Evolutionary conservation across 2,329 filamentous ascomycete genomes (phyloP), one percentile per base, ranked within the genome.

Genomic region (Bisporella sp.): DNA sequence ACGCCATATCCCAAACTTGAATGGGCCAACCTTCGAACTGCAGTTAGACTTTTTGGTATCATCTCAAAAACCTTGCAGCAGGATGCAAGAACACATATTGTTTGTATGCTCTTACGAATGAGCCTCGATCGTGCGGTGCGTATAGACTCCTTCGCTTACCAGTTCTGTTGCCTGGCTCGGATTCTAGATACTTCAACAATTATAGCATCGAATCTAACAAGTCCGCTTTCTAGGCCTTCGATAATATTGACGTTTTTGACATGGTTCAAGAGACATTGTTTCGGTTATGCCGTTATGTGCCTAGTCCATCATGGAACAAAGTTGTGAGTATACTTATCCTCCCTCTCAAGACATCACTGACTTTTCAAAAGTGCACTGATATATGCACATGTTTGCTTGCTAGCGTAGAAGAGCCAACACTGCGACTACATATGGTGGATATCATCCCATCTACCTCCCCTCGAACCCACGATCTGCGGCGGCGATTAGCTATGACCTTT

Each of bases 401-500:
- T 21, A 70, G 69, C 41, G 69, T 83, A 51, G 68, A 64, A 31
- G 72, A 75, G 55, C 66, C 73, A 2, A 61, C 71, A 8, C 69
- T 88, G 2, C 78, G 81, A 48, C 72, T 75, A 49, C 76, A 79
- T 42, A 70, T 83, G 4, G 69, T 89, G 8, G 68, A 74, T 13
- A 73, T 75, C 41, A 73, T 92, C 12, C 80, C 85, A 0, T 69
- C 76, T 7, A 71, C 69, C 5, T 74, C 70, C 4, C 59, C 70
- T 12, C 67, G 69, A 33, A 66, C 78, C 1, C 77, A 84, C 54
- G 77, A 84, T 35, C 70, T 92, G 31, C 77, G 84, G 32, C 76
- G 84, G 8, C 73, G 83, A 33, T 72, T 93, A 6, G 85, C 87
- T 3, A 69, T 84, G 5, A 75, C 77, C 1, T 83, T 81, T 56